Conservation (phyloP, 2,329 filamentous ascomycete species). For the Endothia cerciana region DNA sequence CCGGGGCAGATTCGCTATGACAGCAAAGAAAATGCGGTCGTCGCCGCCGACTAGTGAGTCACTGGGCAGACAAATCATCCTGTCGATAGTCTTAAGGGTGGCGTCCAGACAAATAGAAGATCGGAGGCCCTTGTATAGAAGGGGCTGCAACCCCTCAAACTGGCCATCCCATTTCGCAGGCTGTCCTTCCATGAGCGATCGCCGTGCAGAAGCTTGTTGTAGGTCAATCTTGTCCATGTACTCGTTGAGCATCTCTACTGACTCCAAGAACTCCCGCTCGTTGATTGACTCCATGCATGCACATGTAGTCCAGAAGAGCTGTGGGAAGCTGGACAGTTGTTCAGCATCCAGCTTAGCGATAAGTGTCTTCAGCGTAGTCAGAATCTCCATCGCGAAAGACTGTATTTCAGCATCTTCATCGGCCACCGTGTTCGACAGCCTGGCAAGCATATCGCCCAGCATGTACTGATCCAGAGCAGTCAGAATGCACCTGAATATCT, state of each 20-base stretch:
- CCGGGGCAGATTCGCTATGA: constrained; percentile 89
- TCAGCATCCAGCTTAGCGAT: constrained; percentile 81
- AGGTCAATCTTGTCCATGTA: constrained; percentile 85
- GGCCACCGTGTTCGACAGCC: constrained; percentile 94
- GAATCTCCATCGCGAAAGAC: constrained; percentile 96
- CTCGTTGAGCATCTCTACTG: constrained; percentile 86
- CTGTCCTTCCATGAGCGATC: constrained; percentile 74
- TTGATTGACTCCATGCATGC: constrained; percentile 97
- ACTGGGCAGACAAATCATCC: constrained; percentile 76
- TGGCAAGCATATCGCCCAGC: constrained; percentile 94
- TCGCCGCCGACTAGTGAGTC: constrained; percentile 82
- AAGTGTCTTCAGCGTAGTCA: constrained; percentile 90
- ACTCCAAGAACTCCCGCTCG: constrained; percentile 91
- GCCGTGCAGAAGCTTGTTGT: constrained; percentile 67
- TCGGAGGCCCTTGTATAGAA: constrained; percentile 89
- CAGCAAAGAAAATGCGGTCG: constrained; percentile 78
- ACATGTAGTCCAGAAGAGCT: constrained; percentile 97
- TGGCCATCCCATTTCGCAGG: constrained; percentile 86
- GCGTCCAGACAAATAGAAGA: constrained; percentile 82
- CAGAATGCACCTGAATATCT: constrained; percentile 92
- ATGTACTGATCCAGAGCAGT: constrained; percentile 89
- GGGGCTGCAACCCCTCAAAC: constrained; percentile 83
- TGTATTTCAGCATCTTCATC: constrained; percentile 94
- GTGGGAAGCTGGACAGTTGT: constrained; percentile 85
- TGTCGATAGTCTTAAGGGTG: constrained; percentile 77